Base-by-base conservation (phyloP, 2,329 filamentous ascomycete genomes). In the Calonectria hongkongensis region DNA sequence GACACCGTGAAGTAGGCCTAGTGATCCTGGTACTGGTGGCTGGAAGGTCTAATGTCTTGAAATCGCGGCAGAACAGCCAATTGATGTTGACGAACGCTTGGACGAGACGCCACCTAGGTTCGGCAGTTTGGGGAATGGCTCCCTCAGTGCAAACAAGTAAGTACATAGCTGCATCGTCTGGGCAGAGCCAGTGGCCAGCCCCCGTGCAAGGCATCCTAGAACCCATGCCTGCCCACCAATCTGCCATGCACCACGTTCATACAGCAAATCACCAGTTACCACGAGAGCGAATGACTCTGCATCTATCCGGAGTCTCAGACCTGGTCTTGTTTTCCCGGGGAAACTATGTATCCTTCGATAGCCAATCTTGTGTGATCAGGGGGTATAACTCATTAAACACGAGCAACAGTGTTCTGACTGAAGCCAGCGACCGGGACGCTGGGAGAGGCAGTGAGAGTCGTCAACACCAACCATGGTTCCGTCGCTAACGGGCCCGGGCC, bases 381-480 rank as follows among this genome's bases (percentile, higher is more conserved):
- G 5, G 25, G n/a, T n/a, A n/a, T 13, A 28, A 12, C 30, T 39
- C 30, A 13, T n/a, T 15, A 25, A 25, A n/a, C 65, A 45, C 33
- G 9, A 16, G 54, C 45, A 9, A 15, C 45, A 39, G 43, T 43
- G 30, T 25, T 18, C 25, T 8, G 43, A 63, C 33, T 39, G 16
- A 47, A 48, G 67, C 67, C 58, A 48, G 41, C 27, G 36, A 56
- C 39, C 68, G 25, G 60, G 60, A 39, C 48, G 10, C 58, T 30
- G 60, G 67, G 27, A 36, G 33, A 51, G 18, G 51, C n/a, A 67
- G 41, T 16, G 58, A 62, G 41, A 28, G 41, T 67, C 45, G 51
- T 36, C 28, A 50, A 68, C 56, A 21, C 21, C 21, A 50, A 62
- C 56, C 56, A n/a, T 56, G 8, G 67, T 45, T 39, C 43, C 27